Base-by-base conservation (phyloP, 2,329 filamentous ascomycete species). In the Hypoxylon sp. region DNA sequence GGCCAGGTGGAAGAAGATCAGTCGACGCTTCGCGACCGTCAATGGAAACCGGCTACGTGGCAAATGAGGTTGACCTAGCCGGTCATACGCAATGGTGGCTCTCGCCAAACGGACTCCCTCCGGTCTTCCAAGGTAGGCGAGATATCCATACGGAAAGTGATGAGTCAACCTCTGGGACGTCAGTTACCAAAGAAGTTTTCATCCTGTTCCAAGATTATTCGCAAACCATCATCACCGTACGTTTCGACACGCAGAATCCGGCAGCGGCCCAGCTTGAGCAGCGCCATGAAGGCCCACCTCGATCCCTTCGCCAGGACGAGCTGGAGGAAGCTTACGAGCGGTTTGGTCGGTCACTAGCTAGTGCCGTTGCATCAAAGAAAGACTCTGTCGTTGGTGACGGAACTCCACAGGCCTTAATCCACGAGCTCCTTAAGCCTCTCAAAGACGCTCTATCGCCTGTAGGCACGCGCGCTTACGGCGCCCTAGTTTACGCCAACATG, bases 201-300 rank as follows among this genome's bases (percentile, higher is more conserved):
- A 83, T 98, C n/a, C 81, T 99, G 7, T 99, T 93, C 81, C 90
- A 93, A 73, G 96, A 99, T 80, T 99, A 99, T 78, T 97, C 94
- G 16, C 96, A 98, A 77, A 98, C 95, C 0, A 85, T 96, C 68
- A 87, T 99, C 73, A 93, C 90, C 0, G 91, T 90, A 16, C 89
- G 85, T 52, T 98, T 91, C 77, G 92, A 97, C 76, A 83, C 89
- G 1, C 86, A 89, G 55, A 89, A 97, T 74, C 85, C 91, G 2
- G 82, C 86, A 1, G 90, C 95, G 73, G 91, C 90, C 9, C 82
- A 87, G 32, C 79, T 98, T 5, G 92, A 96, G 73, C 96, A 99
- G 78, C 89, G 89, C 45, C 95, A 98, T 73, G 92, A 97, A 74
- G 82, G 88, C 1, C 94, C 96, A 2, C 95, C 96, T 4, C 86